phyloP scores from a whole-genome alignment of 805 yeast genomes.

The Starmerella bombi region DNA sequence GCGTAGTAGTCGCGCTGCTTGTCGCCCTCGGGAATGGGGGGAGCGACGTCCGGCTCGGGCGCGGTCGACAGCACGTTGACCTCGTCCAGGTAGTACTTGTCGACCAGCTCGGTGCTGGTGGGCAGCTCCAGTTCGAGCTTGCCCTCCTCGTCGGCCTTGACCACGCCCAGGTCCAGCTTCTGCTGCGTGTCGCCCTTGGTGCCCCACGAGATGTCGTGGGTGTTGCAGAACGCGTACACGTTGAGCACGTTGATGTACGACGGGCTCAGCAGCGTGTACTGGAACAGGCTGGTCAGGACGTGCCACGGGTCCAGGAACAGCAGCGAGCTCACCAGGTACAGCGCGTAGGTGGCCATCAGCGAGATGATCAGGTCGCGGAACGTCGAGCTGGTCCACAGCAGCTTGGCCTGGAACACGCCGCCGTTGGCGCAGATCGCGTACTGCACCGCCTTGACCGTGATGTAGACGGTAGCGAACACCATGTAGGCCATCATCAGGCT shows the following conservation, averaged over 20 bases:
- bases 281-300: conserved; percentile 75
- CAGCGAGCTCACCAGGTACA: conserved; percentile 67
- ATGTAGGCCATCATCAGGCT: conserved; percentile 81
- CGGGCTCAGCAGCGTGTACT: conserved; percentile 74
- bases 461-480: conserved; percentile 72
- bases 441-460: conserved; percentile 61
- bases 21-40: conserved; percentile 33
- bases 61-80: conserved; percentile 39
- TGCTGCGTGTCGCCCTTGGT: conserved; percentile 66
- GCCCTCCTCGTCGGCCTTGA: conserved; percentile 54
- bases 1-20: conserved; percentile 77
- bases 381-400: conserved; percentile 36
- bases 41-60: conserved; percentile 25
- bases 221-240: conserved; percentile 90
- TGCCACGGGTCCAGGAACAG: conserved; percentile 85
- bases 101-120: conserved; percentile 62
- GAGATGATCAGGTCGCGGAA: conserved; percentile 85
- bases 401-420: conserved; percentile 31
- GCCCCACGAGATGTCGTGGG: conserved; percentile 97
- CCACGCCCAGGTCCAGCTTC: conserved; percentile 68
- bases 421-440: conserved; percentile 36
- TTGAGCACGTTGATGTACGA: conserved; percentile 81
- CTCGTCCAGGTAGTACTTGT: conserved; percentile 54
- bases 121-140: conserved; percentile 61
- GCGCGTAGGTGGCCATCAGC: conserved; percentile 64